These are phyloP conservation scores for Ammopiptanthus mongolicus DNA, from an alignment of 306 rosid species.

Conservation along the genomic window DNA sequence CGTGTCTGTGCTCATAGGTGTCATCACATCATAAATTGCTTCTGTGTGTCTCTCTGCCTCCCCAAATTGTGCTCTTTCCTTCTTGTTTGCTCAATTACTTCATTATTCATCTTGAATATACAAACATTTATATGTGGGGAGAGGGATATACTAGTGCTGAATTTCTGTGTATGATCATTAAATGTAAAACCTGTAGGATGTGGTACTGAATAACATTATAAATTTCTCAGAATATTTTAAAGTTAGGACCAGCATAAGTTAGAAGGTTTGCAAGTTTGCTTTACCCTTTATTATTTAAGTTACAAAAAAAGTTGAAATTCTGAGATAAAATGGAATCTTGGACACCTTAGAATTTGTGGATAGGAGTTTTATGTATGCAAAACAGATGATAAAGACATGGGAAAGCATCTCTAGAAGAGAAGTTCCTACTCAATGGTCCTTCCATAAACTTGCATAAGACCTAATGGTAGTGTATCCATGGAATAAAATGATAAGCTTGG, in stretches of 20 bases:
- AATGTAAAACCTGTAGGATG: not conserved
- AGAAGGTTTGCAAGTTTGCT: not conserved
- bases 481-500: not conserved
- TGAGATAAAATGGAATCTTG: not conserved
- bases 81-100: not conserved
- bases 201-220: not conserved
- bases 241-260: not conserved
- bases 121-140: not conserved
- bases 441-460: not conserved
- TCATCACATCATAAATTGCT: not conserved
- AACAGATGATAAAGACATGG: not conserved
- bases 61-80: not conserved
- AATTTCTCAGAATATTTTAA: not conserved
- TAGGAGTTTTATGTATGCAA: not conserved
- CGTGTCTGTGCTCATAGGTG: no score
- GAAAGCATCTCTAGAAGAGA: not conserved
- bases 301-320: not conserved
- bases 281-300: not conserved
- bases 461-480: not conserved
- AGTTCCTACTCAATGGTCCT: not conserved
- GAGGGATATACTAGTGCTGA: not conserved
- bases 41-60: not conserved
- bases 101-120: not conserved
- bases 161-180: not conserved
- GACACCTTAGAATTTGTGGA: not conserved